phyloP scores from a whole-genome alignment of 2,329 filamentous ascomycete genomes.

The Cyclaneusma minus region DNA sequence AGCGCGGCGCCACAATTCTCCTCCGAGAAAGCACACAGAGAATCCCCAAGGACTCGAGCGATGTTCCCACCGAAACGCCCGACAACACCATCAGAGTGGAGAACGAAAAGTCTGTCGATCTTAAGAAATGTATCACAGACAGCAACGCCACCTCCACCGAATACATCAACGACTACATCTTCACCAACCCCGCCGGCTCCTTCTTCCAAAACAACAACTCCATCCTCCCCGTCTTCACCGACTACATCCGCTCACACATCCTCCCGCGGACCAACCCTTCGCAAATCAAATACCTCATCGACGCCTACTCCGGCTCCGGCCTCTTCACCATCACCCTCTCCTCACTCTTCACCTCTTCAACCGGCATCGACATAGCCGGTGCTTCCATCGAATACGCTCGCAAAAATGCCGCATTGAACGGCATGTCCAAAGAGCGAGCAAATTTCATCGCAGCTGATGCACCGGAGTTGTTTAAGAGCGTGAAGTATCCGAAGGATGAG shows the following conservation, averaged over 20 bases:
- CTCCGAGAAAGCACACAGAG: conserved; percentile 73
- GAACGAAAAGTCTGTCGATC: conserved; percentile 44
- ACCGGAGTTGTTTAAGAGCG: conserved; percentile 60
- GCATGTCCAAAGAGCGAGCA: conserved; percentile 49
- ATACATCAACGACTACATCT: conserved; percentile 71
- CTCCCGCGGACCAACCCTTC: conserved; percentile 31
- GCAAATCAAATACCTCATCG: conserved; percentile 71
- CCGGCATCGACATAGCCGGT: conserved; percentile 80
- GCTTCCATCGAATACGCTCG: conserved; percentile 66
- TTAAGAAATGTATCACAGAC: conserved; percentile 82
- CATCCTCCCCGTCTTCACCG: conserved; percentile 74
- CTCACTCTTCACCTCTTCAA: conserved; percentile 64
- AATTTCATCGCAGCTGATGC: conserved; percentile 86
- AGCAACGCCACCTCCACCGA: conserved; percentile 71
- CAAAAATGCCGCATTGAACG: conserved; percentile 65
- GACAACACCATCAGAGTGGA: conserved; percentile 14
- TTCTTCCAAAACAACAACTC: conserved; percentile 99
- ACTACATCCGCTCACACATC: conserved; percentile 71
- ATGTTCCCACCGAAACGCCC: conserved; percentile 15
- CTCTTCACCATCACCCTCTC: conserved; percentile 94
- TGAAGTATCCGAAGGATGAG: conserved; percentile 60
- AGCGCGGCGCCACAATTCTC: conserved; percentile 72
- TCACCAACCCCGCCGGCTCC: conserved; percentile 80
- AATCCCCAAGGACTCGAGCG: conserved; percentile 28
- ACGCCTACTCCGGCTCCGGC: conserved; percentile 93